Base-by-base conservation (phyloP, 805 yeast species). In the Metschnikowia noctiluminum region DNA sequence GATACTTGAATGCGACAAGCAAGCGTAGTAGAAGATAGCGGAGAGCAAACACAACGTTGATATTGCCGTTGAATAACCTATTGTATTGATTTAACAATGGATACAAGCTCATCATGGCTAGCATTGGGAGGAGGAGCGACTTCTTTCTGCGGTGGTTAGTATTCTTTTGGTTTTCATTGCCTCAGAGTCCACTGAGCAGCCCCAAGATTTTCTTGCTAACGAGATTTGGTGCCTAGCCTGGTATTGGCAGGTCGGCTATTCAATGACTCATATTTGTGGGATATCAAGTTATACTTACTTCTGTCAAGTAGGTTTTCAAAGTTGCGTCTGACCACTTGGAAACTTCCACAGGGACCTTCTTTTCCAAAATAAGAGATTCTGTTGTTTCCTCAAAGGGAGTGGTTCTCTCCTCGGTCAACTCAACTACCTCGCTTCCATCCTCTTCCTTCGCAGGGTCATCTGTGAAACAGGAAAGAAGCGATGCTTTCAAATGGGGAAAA, bases 401-500 rank as follows among this genome's bases (percentile, higher is more conserved):
- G 37, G 13, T 40, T 7, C 42, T 38, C 9, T 42, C 46, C 37
- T 46, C 40, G 37, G 32, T 46, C 16, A 46, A 16, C 38, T 46
- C 43, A 15, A 42, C 46, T 12, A 46, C 46, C 13, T 46, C 50
- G 26, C 38, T 44, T 16, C 51, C 50, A 37, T 45, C 55, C 30
- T 49, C 55, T 16, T 52, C 54, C 38, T 51, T 56, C 14, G 40
- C 16, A 12, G 35, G 1, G 14, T 42, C 50, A 7, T 34, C 42
- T 5, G 46, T 46, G 44, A n/a, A 65, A 42, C 53, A 61, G 16
- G 60, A 51, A 45, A 51, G 58, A 14, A 69, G 34, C 11, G 62
- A 49, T n/a, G 63, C 52, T 46, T 62, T 63, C 38, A 78, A 61
- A 53, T 78, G 82, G n/a, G 83, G 83, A 50, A 70, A 78, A 5